Evolutionary conservation across 176 grass and related monocot species (phyloP).

Genomic region (Poa pratensis): DNA sequence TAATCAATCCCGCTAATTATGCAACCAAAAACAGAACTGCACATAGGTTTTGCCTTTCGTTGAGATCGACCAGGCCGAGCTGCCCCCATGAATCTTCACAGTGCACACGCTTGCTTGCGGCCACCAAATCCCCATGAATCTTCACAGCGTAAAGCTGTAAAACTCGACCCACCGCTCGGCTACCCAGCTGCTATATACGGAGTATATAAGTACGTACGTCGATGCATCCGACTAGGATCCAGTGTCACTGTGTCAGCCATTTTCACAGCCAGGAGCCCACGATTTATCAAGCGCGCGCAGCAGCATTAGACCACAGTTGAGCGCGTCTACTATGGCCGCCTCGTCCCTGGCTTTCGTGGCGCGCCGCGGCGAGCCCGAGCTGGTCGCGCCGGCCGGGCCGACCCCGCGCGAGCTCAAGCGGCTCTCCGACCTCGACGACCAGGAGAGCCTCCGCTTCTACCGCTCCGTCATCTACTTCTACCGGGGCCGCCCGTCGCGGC

Average conservation of each 20-base stretch:
- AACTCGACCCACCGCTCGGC: neutral
- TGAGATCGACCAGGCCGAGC: no score
- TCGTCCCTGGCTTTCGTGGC: constrained; percentile 26
- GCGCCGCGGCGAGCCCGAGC: constrained; percentile 24
- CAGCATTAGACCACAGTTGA: neutral
- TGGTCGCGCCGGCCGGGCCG: constrained; percentile 34
- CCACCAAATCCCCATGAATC: neutral
- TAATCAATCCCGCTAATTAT: no score
- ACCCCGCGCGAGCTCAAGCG: constrained; percentile 42
- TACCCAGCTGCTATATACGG: neutral
- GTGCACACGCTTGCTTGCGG: no score
- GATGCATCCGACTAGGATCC: neutral
- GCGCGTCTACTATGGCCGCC: neutral
- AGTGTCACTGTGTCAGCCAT: neutral
- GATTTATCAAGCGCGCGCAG: neutral
- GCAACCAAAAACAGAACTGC: no score
- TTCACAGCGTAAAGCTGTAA: neutral
- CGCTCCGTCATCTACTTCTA: constrained; percentile 44
- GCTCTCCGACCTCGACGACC: constrained; percentile 60
- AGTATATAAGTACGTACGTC: neutral
- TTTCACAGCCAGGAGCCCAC: neutral
- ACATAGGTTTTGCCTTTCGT: no score
- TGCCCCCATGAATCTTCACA: no score
- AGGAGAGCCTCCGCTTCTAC: constrained; percentile 48
- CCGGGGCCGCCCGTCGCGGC: neutral